A percentile compares a stretch with the other conserved stretches of the same genome.
phyloP scores from a whole-genome alignment of 1,139 yeast genomes.

The Taiozyma sp. region DNA sequence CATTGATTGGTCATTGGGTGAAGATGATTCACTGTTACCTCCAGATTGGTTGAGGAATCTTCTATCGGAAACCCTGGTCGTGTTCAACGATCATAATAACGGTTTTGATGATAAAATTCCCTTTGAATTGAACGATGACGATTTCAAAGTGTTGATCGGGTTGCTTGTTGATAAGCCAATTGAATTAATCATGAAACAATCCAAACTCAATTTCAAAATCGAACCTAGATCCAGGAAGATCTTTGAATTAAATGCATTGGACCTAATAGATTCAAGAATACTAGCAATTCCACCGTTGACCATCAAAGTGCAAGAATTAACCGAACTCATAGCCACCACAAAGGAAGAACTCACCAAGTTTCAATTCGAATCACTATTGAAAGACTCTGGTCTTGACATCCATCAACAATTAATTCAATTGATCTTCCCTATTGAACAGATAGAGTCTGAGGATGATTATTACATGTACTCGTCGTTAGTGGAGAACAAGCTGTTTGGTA shows the following conservation, averaged over 20 bases:
- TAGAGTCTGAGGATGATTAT: conserved; percentile 41
- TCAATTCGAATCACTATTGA: conserved; percentile 41
- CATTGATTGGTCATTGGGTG: conserved; percentile 15
- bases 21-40: conserved; percentile 49
- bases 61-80: conserved; percentile 43
- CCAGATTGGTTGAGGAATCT: conserved; percentile 73
- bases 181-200: conserved; percentile 37
- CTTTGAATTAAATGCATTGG: conserved; percentile 54
- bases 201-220: conserved; percentile 24
- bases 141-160: conserved; percentile 31
- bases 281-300: conserved; percentile 39
- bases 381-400: conserved; percentile 47
- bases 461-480: conserved; percentile 56
- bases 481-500: conserved; percentile 57
- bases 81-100: conserved; percentile 29
- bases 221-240: conserved; percentile 27
- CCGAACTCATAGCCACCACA: conserved; percentile 31
- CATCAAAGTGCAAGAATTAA: conserved; percentile 30
- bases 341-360: conserved; percentile 36
- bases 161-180: conserved; percentile 48
- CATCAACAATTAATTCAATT: conserved; percentile 60
- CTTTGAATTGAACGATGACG: conserved; percentile 33
- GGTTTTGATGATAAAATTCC: conserved; percentile 27
- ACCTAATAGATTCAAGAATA: conserved; percentile 50
- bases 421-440: conserved; percentile 59